Conservation (phyloP, 2,329 filamentous ascomycete genomes). For the Paracoccidioides lutzii region DNA sequence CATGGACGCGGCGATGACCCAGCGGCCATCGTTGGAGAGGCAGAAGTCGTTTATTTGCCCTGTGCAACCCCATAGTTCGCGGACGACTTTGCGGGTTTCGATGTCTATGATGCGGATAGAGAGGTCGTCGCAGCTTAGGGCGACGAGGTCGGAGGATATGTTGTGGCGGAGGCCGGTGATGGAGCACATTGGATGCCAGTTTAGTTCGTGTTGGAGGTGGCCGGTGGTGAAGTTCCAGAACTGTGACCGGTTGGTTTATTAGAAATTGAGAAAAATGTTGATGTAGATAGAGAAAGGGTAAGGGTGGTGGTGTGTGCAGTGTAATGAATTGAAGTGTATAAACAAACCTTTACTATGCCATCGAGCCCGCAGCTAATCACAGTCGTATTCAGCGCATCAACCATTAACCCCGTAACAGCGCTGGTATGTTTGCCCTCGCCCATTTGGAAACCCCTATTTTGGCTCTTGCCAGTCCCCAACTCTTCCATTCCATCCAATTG, state of each 20-base stretch:
- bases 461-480: slow-evolving; percentile 42
- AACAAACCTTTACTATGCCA: slow-evolving; percentile 63
- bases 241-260: slow-evolving; percentile 17
- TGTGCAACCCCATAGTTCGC: slow-evolving; percentile 78
- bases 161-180: slow-evolving; percentile 72
- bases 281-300: background rate
- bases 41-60: slow-evolving; percentile 65
- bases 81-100: slow-evolving; percentile 76
- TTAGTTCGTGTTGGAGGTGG: slow-evolving; percentile 62
- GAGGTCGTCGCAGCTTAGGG: slow-evolving; percentile 77
- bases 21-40: slow-evolving; percentile 86
- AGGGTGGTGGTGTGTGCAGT: too few species aligned
- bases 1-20: slow-evolving; percentile 79
- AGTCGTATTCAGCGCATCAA: slow-evolving; percentile 78
- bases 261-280: background rate
- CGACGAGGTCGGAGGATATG: slow-evolving; percentile 68
- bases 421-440: slow-evolving; percentile 63
- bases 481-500: slow-evolving; percentile 35
- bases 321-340: background rate
- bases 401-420: slow-evolving; percentile 69
- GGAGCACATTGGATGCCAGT: slow-evolving; percentile 66
- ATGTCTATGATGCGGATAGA: slow-evolving; percentile 83
- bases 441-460: slow-evolving; percentile 25
- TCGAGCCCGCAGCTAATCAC: slow-evolving; percentile 80
- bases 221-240: slow-evolving; percentile 96